Evolutionary conservation across 495 filamentous ascomycete genomes (phyloP), one percentile per base, ranked within the genome.

Genomic region (Penicillium antarcticum): DNA sequence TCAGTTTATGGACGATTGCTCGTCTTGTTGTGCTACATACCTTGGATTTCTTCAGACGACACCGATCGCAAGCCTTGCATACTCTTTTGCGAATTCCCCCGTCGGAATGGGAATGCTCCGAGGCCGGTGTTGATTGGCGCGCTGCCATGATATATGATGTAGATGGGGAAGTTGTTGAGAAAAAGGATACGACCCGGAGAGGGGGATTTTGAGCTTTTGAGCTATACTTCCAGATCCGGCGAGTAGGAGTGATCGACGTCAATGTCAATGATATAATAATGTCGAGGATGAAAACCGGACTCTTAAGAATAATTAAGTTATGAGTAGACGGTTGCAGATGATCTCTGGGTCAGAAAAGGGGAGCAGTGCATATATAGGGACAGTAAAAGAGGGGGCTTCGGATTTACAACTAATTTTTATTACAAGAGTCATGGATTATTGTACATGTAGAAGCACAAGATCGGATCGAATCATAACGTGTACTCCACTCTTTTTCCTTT

Each of bases 1-100:
- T 72, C 56, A 66, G 63, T 63, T 38, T 41, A 53, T 10, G 18
- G 18, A 47, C 11, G 39, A 17, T 26, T 16, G 16, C 23, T 34
- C n/a, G 21, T 13, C 14, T 40, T 13, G 4, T 5, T 29, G 16
- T 11, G 3, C 5, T 34, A 68, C 67, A 66, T 70, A 81, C 81
- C 74, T 85, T 85, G 61, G 79, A 84, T 62, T 85, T 85, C 66
- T 85, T 85, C 49, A 84, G 52, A 39, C 82, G 68, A 70, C 82
- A 85, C 41, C 82, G 77, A 64, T 85, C 82, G 68, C 82, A 85
- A 11, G 82, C 82, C 60, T 83, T 83, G 51, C 81, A 81, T 36
- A 84, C 81, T 56, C 81, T 68, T 61, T 85, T 84, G 51, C 81
- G 78, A 14, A 76, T 62, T 54, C 68, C 67, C 38, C 53, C 61